Percentiles rank a stretch among this genome's conserved stretches.
These are phyloP conservation scores for Mrakia gelida DNA, from an alignment of 768 basidiomycete species.

Conservation along the genomic window DNA sequence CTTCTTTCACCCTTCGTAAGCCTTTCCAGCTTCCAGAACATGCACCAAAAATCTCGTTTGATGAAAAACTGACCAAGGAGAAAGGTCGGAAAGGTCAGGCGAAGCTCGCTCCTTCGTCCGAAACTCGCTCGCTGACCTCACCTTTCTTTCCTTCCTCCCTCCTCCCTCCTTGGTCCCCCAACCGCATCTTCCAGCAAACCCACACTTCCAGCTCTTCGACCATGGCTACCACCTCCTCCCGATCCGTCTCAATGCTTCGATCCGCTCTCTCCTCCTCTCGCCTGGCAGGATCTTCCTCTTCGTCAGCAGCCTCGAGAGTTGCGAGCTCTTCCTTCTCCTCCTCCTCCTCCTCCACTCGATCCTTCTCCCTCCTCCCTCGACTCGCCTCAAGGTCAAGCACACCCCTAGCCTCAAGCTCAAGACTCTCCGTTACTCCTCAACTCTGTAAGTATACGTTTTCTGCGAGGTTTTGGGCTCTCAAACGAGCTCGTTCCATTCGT, in stretches of 20 bases:
- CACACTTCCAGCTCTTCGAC: background rate
- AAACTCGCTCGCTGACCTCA: background rate
- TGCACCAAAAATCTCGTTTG: too few species aligned
- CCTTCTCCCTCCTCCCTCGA: constrained; percentile 7
- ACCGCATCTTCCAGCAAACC: background rate
- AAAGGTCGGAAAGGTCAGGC: background rate
- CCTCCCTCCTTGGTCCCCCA: background rate
- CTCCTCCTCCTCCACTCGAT: constrained; percentile 7
- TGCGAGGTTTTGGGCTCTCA: background rate
- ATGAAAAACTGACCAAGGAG: background rate
- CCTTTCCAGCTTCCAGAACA: too few species aligned
- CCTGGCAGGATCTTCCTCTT: background rate
- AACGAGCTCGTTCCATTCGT: constrained; percentile 7
- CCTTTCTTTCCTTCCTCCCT: background rate
- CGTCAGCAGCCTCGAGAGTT: background rate
- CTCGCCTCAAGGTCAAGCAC: background rate
- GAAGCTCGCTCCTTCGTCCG: background rate
- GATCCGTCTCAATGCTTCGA: background rate
- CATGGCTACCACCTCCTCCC: constrained; percentile 1
- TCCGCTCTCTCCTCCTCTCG: background rate
- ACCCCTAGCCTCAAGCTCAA: background rate
- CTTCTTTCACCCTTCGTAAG: too few species aligned
- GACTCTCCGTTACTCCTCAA: background rate
- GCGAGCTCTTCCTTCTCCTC: constrained; percentile 4
- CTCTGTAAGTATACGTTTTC: background rate